phyloP scores from a whole-genome alignment of 148 eudicot species.

The Mesembryanthemum crystallinum region DNA sequence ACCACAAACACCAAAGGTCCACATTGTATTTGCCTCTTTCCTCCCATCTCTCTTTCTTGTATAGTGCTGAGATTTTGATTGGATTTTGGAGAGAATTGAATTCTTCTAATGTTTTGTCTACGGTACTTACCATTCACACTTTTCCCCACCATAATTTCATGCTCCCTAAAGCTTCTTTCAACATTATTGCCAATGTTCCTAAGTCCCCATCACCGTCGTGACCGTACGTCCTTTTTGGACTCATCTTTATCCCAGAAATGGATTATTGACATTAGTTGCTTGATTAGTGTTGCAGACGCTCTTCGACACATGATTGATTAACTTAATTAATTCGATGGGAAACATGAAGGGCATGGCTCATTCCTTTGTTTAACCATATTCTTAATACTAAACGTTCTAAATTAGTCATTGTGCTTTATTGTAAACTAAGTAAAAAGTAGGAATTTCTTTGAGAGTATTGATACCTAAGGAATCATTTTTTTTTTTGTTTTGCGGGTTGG shows the following conservation, averaged over 20 bases:
- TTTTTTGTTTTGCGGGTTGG: too few relatives aligned
- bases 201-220: constrained; percentile 16
- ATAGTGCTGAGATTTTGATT: background rate
- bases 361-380: background rate
- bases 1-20: constrained; percentile 23
- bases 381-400: too few relatives aligned
- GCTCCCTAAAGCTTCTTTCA: constrained; percentile 20
- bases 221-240: constrained; percentile 35
- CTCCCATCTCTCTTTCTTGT: background rate
- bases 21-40: background rate
- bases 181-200: constrained; percentile 28
- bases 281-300: background rate
- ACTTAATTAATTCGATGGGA: background rate
- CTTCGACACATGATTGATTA: background rate
- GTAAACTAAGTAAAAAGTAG: too few relatives aligned
- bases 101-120: background rate
- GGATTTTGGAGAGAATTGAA: background rate
- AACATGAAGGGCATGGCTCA: background rate
- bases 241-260: background rate
- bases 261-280: background rate
- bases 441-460: too few relatives aligned
- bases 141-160: constrained; percentile 15
- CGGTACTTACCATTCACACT: background rate
- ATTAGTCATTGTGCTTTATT: too few relatives aligned
- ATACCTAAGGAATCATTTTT: too few relatives aligned